Conservation (phyloP, 371 early-diverging fungal species). For the Mucor mucedo region DNA sequence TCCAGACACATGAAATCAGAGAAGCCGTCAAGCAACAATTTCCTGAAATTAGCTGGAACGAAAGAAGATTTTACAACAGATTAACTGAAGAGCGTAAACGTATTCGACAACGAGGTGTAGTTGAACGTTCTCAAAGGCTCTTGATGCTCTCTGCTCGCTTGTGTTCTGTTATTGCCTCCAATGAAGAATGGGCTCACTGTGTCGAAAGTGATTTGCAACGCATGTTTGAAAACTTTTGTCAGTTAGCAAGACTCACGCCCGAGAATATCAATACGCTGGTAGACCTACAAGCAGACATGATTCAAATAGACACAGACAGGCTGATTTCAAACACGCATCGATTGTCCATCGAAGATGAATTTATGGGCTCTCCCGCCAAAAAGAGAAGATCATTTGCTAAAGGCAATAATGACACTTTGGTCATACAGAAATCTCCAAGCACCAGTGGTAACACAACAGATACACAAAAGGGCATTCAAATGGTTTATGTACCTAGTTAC, state of each 20-base stretch:
- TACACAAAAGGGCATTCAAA: constrained; percentile 45
- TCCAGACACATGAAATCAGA: constrained; percentile 62
- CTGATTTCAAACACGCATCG: constrained; percentile 41
- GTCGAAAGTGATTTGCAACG: constrained; percentile 41
- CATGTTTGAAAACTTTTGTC: constrained; percentile 43
- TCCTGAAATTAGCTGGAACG: constrained; percentile 64
- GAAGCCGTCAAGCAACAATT: constrained; percentile 62
- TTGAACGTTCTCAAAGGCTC: constrained; percentile 41
- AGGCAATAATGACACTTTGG: constrained; percentile 6
- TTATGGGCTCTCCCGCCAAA: constrained; percentile 31
- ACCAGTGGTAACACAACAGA: not conserved
- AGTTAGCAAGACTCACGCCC: constrained; percentile 25
- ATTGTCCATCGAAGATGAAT: constrained; percentile 24
- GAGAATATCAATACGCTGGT: constrained; percentile 26
- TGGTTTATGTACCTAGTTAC: constrained; percentile 42
- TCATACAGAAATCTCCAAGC: constrained; percentile 1
- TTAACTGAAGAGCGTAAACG: constrained; percentile 64
- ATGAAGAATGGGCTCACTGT: constrained; percentile 41
- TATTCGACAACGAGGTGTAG: constrained; percentile 38
- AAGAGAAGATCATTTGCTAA: constrained; percentile 34
- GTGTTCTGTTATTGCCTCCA: constrained; percentile 43
- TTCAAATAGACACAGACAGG: constrained; percentile 26
- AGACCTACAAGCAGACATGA: constrained; percentile 29
- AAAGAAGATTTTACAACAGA: constrained; percentile 63
- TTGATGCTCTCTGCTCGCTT: constrained; percentile 36